phyloP scores from a whole-genome alignment of 192 early-diverging fungal species.

The Gigaspora rosea region DNA sequence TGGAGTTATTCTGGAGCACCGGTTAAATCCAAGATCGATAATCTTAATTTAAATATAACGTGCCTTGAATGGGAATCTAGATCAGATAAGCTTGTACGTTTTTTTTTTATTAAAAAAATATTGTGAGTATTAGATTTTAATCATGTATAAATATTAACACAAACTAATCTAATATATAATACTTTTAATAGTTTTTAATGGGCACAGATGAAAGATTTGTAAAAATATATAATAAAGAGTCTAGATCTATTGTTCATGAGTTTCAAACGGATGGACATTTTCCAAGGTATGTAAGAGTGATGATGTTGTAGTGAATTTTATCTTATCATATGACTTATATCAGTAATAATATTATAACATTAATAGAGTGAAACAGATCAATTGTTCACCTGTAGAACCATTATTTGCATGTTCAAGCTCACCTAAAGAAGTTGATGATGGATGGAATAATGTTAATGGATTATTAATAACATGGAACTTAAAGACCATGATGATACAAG shows the following conservation, averaged over 20 bases:
- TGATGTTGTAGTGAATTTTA: not conserved
- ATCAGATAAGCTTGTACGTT: constrained; percentile 47
- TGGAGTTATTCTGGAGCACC: constrained; percentile 48
- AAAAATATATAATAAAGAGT: constrained; percentile 57
- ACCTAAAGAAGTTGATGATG: constrained; percentile 7
- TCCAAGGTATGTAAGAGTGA: constrained; percentile 38
- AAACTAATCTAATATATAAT: not conserved
- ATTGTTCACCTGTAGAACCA: constrained; percentile 57
- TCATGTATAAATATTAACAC: not conserved
- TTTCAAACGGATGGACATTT: constrained; percentile 51
- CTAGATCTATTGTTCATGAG: constrained; percentile 57
- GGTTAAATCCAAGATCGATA: constrained; percentile 38
- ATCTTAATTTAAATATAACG: constrained; percentile 42
- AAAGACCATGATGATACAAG: constrained; percentile 55
- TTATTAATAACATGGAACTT: constrained; percentile 55
- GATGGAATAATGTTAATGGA: constrained; percentile 31
- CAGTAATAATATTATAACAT: not conserved
- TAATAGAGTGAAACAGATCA: constrained; percentile 50
- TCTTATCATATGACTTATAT: not conserved
- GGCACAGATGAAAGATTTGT: constrained; percentile 54
- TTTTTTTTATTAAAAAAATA: not conserved
- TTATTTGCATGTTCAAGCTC: constrained; percentile 55
- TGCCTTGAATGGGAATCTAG: constrained; percentile 50
- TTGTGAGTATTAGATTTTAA: not conserved
- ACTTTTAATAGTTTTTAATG: constrained; percentile 47